These are phyloP conservation scores for Uncinocarpus reesii DNA, from an alignment of 2,329 filamentous ascomycete genomes.

Conservation along the genomic window DNA sequence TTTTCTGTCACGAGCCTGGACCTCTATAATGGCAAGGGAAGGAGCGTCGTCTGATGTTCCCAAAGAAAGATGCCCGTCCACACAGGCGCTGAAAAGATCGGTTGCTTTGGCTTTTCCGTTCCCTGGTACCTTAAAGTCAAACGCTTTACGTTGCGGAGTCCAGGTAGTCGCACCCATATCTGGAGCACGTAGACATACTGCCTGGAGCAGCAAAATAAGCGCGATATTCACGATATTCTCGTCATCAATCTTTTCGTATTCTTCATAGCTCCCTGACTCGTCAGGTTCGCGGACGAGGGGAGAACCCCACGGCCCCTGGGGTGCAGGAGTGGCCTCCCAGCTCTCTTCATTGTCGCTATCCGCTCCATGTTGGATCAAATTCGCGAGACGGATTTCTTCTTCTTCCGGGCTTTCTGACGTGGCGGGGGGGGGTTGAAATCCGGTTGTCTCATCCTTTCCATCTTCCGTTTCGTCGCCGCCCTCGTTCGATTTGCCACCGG, in stretches of 20 bases:
- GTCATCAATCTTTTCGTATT: conserved; percentile 4
- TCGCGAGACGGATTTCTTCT: too few relatives aligned
- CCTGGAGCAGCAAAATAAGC: conserved; percentile 10
- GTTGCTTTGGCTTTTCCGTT: not conserved
- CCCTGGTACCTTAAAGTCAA: not conserved
- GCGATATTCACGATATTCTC: conserved; percentile 15
- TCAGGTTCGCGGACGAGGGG: too few relatives aligned
- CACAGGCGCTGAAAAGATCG: conserved; percentile 11
- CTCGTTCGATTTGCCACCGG: not conserved
- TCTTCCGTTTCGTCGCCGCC: not conserved
- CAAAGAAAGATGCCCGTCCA: conserved; percentile 13
- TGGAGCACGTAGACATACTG: conserved; percentile 3
- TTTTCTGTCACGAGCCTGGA: conserved; percentile 9
- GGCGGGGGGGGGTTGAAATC: not conserved
- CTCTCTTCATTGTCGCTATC: too few relatives aligned
- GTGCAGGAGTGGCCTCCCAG: too few relatives aligned
- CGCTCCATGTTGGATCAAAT: too few relatives aligned
- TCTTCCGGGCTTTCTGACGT: not conserved
- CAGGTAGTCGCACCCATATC: not conserved
- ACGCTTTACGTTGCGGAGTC: not conserved
- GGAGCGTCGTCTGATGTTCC: not conserved
- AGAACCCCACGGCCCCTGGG: too few relatives aligned
- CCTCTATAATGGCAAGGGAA: conserved; percentile 13
- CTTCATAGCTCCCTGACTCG: not conserved
- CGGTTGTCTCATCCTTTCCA: not conserved